Conservation (phyloP, 345 rosid species). For the Citrus sinensis region DNA sequence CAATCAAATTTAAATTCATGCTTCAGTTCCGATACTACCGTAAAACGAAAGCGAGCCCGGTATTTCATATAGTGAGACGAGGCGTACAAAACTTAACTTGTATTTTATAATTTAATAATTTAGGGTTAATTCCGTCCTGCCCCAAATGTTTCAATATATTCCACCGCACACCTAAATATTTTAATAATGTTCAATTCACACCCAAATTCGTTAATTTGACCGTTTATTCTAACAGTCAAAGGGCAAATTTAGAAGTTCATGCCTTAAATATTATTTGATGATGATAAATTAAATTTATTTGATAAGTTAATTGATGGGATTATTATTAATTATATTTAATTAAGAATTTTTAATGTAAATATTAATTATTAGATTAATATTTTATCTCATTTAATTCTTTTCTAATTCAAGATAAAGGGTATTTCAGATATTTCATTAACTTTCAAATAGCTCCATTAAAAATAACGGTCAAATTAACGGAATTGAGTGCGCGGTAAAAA, state of each 20-base stretch:
- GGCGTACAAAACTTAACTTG: not conserved
- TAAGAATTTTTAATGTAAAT: too few relatives aligned
- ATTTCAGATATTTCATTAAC: too few relatives aligned
- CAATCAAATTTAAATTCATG: conserved; percentile 11
- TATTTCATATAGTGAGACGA: not conserved
- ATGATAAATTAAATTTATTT: too few relatives aligned
- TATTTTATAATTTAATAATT: too few relatives aligned
- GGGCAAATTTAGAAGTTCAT: accelerated
- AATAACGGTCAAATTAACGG: accelerated
- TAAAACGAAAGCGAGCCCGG: too few relatives aligned
- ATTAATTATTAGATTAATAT: too few relatives aligned
- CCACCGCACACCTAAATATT: accelerated
- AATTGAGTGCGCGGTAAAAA: accelerated
- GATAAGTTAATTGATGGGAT: accelerated
- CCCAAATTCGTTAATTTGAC: accelerated
- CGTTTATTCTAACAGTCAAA: too few relatives aligned
- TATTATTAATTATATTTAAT: too few relatives aligned
- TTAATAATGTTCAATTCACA: accelerated
- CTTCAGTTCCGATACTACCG: conserved; percentile 12
- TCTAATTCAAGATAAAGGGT: accelerated
- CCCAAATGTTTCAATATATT: too few relatives aligned
- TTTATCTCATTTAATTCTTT: too few relatives aligned
- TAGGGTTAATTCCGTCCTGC: accelerated
- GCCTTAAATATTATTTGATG: too few relatives aligned
- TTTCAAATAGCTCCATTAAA: accelerated